Conservation (phyloP, 2,329 filamentous ascomycete species). For the Bretziella fagacearum region DNA sequence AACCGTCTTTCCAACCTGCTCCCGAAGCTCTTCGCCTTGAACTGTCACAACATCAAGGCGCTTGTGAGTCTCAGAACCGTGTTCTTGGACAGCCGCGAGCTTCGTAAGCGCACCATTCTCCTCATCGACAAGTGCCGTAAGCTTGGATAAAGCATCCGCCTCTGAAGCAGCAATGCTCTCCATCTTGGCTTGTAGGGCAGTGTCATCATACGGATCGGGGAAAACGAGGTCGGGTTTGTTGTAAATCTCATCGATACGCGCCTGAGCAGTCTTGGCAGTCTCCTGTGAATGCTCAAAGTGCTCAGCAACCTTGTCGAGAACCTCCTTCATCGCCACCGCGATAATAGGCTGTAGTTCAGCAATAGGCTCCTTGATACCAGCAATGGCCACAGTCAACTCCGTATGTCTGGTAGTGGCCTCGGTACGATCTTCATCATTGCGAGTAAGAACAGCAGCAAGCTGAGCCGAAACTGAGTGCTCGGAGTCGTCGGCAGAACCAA, state of each 20-base stretch:
- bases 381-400: constrained; percentile 58
- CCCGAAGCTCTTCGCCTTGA: constrained; percentile 11
- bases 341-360: constrained; percentile 78
- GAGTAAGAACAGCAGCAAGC: constrained; percentile 51
- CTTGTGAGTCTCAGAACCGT: constrained; percentile 10
- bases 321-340: constrained; percentile 67
- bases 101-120: constrained; percentile 8
- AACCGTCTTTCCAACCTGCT: constrained; percentile 11
- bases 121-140: constrained; percentile 10
- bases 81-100: constrained; percentile 7
- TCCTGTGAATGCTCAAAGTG: constrained; percentile 79
- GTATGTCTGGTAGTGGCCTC: constrained; percentile 59
- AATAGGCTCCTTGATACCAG: constrained; percentile 59
- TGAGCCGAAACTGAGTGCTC: constrained; percentile 50
- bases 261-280: constrained; percentile 37
- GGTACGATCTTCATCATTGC: constrained; percentile 57
- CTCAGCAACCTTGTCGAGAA: constrained; percentile 65
- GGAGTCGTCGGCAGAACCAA: constrained; percentile 68
- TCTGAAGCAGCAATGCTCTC: constrained; percentile 13
- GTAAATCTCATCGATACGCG: constrained; percentile 42
- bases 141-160: constrained; percentile 10
- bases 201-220: constrained; percentile 47
- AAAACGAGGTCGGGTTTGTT: constrained; percentile 34
- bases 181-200: constrained; percentile 18
- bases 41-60: constrained; percentile 12